phyloP scores from a whole-genome alignment of 257 asterid species.

The Solanum dulcamara region DNA sequence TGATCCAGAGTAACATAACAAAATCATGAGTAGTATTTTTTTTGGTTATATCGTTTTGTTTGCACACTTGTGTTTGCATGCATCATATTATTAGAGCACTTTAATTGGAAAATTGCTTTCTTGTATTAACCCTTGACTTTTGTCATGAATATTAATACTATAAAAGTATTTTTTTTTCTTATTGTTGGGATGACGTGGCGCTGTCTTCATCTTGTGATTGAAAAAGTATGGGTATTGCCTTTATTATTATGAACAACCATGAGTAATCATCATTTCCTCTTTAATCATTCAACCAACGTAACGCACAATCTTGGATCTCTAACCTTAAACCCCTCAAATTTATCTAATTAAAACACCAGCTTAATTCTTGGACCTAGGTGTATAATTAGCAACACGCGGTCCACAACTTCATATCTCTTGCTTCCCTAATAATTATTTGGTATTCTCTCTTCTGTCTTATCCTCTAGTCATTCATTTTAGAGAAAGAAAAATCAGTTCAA shows the following conservation, averaged over 20 bases:
- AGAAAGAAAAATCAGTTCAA: background rate
- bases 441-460: background rate
- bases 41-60: background rate
- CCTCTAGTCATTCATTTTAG: background rate
- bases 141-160: background rate
- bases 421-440: background rate
- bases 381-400: background rate
- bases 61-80: background rate
- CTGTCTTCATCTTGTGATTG: background rate
- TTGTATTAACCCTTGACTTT: background rate
- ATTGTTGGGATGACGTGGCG: background rate
- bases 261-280: background rate
- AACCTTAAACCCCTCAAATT: background rate
- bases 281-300: background rate
- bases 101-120: background rate
- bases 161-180: background rate
- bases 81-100: background rate
- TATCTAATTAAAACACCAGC: background rate
- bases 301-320: background rate
- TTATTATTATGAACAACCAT: background rate
- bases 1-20: background rate
- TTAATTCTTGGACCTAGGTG: background rate
- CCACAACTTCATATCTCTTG: background rate
- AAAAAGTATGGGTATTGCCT: background rate
- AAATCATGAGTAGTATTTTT: background rate